Base-by-base conservation (phyloP, 805 yeast genomes). In the Nakazawaea populi region DNA sequence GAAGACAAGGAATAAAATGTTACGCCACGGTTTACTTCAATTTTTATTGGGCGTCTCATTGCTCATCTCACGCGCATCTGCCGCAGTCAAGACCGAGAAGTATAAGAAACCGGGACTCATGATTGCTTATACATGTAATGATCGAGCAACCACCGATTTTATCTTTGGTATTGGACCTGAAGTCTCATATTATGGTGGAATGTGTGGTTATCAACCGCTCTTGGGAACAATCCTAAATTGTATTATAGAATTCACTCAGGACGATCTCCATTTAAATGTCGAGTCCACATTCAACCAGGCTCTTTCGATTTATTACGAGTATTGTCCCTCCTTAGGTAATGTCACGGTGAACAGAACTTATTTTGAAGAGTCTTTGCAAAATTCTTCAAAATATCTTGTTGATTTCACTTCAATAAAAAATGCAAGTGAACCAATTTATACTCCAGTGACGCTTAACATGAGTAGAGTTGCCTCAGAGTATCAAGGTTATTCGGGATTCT, bases 301-400 rank as follows among this genome's bases (percentile, higher is more conserved):
- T 32, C 11, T 18, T 27, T 14, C 29, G 4, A 6, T 8, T 4
- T 18, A 41, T 11, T 4, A 1, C 6, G 18, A 42, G 9, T 35
- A 35, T 12, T 42, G 51, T 47, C 24, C 11, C 10, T 7, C 8
- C 1, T 14, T 36, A 4, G 50, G 36, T 34, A 29, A 12, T 18
- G 14, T 18, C 14, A n/a, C 1, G 1, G 14, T 38, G 7, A 30
- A 30, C 28, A 12, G 31, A 5, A 24, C 41, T n/a, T 18, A 29
- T 9, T n/a, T 48, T 27, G n/a, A 34, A n/a, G 40, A 12, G 3
- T n/a, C 29, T 18, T 72, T 66, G 49, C 48, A 52, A 11, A 65
- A 66, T 47, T 71, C 72, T 1, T 64, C 72, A 0, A 41, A 56
- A 2, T 56, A 58, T 31, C 39, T 58, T 11, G 40, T 46, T 10